These are phyloP conservation scores for Epicoccum nigrum DNA, from an alignment of 2,329 filamentous ascomycete genomes.

Conservation along the genomic window DNA sequence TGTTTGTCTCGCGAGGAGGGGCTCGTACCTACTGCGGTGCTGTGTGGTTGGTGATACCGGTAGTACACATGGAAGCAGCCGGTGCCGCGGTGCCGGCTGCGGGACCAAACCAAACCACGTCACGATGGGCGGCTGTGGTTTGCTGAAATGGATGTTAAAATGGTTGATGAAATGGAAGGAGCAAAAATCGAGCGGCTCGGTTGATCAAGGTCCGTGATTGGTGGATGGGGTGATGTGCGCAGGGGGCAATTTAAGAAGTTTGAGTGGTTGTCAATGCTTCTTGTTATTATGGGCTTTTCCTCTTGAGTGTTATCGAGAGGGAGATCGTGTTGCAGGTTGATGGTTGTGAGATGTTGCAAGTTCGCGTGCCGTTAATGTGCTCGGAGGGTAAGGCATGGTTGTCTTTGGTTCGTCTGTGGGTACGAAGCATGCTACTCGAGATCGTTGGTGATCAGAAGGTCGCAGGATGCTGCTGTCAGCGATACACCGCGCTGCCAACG, in stretches of 20 bases:
- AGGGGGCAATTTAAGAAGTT: neutral
- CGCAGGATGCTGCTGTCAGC: too few species aligned
- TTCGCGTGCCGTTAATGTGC: too few species aligned
- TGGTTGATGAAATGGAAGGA: neutral
- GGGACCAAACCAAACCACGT: neutral
- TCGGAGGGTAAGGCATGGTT: too few species aligned
- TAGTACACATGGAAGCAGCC: neutral
- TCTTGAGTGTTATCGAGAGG: neutral
- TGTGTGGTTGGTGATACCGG: neutral
- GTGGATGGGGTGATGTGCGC: constrained; percentile 1
- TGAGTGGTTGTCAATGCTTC: neutral
- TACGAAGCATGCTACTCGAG: too few species aligned
- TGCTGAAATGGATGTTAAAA: neutral
- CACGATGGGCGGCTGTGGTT: neutral
- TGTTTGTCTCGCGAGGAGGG: neutral
- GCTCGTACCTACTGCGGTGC: neutral
- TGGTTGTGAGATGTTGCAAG: too few species aligned
- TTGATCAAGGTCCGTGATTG: neutral
- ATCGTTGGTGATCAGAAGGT: too few species aligned
- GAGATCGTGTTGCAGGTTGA: too few species aligned
- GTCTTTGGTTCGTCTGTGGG: too few species aligned
- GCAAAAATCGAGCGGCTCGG: neutral
- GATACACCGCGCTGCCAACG: too few species aligned
- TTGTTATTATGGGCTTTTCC: neutral
- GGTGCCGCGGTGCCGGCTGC: neutral